phyloP scores from a whole-genome alignment of 371 early-diverging fungal genomes.

The Mortierella sp. region DNA sequence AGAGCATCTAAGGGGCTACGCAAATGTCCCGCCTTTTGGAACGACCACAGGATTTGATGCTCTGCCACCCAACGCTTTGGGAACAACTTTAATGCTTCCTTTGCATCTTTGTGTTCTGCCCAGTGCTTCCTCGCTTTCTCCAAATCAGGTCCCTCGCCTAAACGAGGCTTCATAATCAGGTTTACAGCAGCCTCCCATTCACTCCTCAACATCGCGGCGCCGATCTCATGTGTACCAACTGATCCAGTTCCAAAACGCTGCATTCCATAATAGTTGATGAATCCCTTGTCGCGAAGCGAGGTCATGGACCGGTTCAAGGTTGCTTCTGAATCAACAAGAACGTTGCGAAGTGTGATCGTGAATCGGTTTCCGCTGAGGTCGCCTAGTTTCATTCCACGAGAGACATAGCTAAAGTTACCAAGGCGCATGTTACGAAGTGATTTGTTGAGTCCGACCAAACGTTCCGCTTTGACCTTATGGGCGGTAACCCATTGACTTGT shows the following conservation, averaged over 20 bases:
- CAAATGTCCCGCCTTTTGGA: constrained; percentile 58
- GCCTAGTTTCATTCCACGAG: constrained; percentile 80
- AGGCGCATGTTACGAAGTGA: constrained; percentile 72
- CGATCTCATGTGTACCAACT: constrained; percentile 90
- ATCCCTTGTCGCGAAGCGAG: constrained; percentile 79
- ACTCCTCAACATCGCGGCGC: constrained; percentile 81
- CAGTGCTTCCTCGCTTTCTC: constrained; percentile 77
- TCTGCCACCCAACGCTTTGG: constrained; percentile 85
- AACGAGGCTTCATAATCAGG: constrained; percentile 83
- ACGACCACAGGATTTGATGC: constrained; percentile 67
- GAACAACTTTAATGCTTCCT: constrained; percentile 70
- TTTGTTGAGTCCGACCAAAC: constrained; percentile 68
- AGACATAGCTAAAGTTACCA: constrained; percentile 83
- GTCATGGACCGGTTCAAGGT: constrained; percentile 68
- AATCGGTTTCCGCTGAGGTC: constrained; percentile 94
- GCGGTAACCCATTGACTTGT: constrained; percentile 94
- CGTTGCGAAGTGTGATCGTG: constrained; percentile 78
- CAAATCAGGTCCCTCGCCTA: constrained; percentile 69
- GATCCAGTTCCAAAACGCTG: constrained; percentile 97
- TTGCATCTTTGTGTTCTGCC: constrained; percentile 74
- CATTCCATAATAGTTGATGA: constrained; percentile 98
- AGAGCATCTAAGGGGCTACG: constrained; percentile 74
- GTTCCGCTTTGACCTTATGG: constrained; percentile 69
- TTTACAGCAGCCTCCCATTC: constrained; percentile 84
- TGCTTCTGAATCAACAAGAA: constrained; percentile 54